Evolutionary conservation across 2,329 filamentous ascomycete genomes (phyloP), one percentile per base, ranked within the genome.

Genomic region (Colletotrichum graminicola): DNA sequence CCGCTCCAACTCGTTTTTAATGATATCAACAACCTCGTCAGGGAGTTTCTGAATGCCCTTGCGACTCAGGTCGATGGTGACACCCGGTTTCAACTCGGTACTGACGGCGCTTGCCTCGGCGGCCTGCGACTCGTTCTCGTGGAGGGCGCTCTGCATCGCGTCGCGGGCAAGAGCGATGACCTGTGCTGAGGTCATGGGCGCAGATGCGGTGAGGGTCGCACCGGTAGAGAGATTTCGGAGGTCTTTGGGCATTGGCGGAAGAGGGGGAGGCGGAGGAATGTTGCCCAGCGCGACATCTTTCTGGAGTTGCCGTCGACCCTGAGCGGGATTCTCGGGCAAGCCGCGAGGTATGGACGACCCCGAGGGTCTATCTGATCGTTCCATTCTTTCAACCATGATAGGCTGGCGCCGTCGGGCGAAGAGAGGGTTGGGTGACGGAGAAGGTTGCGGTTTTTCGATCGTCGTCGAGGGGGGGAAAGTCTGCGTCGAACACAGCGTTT

Each of bases 51-150:
- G 87, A 55, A 95, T 94, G 77, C 90, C 90, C 81, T 91, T 92
- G 76, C 92, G 90, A 80, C 92, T 93, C 74, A 95, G 82, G 80
- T 95, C 92, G 76, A 95, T 91, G 41, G 93, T 95, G 70, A 94
- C 89, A 71, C 93, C 93, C 1, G 91, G 89, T 77, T 91, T 90
- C 57, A 91, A 82, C 55, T 88, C 89, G 79, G 82, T 89, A 77
- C 86, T 89, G 74, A 89, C 85, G 72, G 87, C 85, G 73, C 86
- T 87, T 54, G 86, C 87, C 74, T 90, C 89, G 64, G 88, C 88
- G 8, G 86, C 88, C 78, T 92, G 90, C 61, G 84, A 88, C 76
- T 87, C 86, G 75, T 92, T 91, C 78, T 91, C 91, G 75, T 90
- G 86, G 69, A 92, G 83, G 66, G 92, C 91, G 76, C 85, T 86